phyloP scores from a whole-genome alignment of 768 basidiomycete species.

The Boletus pseudo-olivaceus region DNA sequence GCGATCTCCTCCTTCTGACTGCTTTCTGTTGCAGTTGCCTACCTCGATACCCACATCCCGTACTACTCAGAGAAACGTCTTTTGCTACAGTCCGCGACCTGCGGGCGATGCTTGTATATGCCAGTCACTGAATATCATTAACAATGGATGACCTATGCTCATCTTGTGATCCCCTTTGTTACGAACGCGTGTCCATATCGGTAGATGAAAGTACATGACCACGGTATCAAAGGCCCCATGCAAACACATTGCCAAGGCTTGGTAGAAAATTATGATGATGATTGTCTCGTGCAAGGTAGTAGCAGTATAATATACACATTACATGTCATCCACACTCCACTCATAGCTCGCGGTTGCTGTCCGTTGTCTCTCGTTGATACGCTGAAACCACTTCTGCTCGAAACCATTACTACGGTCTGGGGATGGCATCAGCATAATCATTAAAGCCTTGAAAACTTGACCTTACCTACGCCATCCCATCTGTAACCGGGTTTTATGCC shows the following conservation, averaged over 20 bases:
- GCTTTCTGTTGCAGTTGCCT: slow-evolving; percentile 6
- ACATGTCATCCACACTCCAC: slow-evolving; percentile 96
- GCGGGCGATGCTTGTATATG: slow-evolving; percentile 23
- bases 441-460: neutral
- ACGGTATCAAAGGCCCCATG: neutral
- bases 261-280: neutral
- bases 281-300: neutral
- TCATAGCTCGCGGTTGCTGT: slow-evolving; percentile 68
- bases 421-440: neutral
- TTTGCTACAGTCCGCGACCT: slow-evolving; percentile 16
- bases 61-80: slow-evolving; percentile 10
- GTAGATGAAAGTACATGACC: neutral
- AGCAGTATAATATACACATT: slow-evolving; percentile 22
- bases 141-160: slow-evolving; percentile 3
- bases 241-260: neutral
- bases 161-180: slow-evolving; percentile 1
- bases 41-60: slow-evolving; percentile 7
- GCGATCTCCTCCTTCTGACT: neutral
- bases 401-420: slow-evolving; percentile 90
- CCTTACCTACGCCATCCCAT: slow-evolving; percentile 96
- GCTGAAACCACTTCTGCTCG: slow-evolving; percentile 89
- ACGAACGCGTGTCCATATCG: neutral
- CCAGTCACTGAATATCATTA: slow-evolving; percentile 3
- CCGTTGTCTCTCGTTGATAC: slow-evolving; percentile 70
- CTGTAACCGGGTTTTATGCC: slow-evolving; percentile 93